phyloP scores from a whole-genome alignment of 2,329 filamentous ascomycete genomes.

The Colletotrichum trifolii region DNA sequence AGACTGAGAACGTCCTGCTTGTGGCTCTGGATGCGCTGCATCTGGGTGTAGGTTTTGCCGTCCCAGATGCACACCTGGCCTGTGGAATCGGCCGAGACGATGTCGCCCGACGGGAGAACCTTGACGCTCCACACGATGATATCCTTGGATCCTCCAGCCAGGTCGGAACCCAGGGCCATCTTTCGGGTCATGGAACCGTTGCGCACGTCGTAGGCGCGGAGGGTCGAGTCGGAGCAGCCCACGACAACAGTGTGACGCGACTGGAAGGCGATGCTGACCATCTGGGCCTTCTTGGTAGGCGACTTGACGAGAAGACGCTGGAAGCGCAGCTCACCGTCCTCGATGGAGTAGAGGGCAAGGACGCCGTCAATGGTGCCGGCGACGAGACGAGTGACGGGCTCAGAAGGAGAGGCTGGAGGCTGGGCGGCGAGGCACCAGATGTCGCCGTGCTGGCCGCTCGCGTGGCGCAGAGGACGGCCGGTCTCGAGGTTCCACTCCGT shows the following conservation, averaged over 20 bases:
- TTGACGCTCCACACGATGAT: slow-evolving; percentile 95
- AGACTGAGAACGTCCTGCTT: slow-evolving; percentile 91
- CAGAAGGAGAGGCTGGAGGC: slow-evolving; percentile 57
- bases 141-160: slow-evolving; percentile 81
- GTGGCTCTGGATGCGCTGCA: slow-evolving; percentile 87
- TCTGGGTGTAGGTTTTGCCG: slow-evolving; percentile 88
- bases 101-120: slow-evolving; percentile 85
- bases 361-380: slow-evolving; percentile 92
- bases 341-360: slow-evolving; percentile 86
- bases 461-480: slow-evolving; percentile 81
- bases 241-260: slow-evolving; percentile 84
- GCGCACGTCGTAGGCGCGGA: slow-evolving; percentile 88
- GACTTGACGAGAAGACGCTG: slow-evolving; percentile 80
- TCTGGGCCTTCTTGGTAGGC: slow-evolving; percentile 85
- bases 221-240: slow-evolving; percentile 96
- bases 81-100: slow-evolving; percentile 94
- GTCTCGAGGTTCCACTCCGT: slow-evolving; percentile 95
- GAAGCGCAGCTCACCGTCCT: slow-evolving; percentile 85
- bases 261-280: slow-evolving; percentile 92
- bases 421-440: slow-evolving; percentile 97
- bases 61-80: slow-evolving; percentile 96
- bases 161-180: slow-evolving; percentile 87
- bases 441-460: slow-evolving; percentile 92
- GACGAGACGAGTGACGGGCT: slow-evolving; percentile 72
- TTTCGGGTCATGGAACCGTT: slow-evolving; percentile 80